These are phyloP conservation scores for Neurospora cerealis DNA, from an alignment of 495 filamentous ascomycete species.

Conservation along the genomic window DNA sequence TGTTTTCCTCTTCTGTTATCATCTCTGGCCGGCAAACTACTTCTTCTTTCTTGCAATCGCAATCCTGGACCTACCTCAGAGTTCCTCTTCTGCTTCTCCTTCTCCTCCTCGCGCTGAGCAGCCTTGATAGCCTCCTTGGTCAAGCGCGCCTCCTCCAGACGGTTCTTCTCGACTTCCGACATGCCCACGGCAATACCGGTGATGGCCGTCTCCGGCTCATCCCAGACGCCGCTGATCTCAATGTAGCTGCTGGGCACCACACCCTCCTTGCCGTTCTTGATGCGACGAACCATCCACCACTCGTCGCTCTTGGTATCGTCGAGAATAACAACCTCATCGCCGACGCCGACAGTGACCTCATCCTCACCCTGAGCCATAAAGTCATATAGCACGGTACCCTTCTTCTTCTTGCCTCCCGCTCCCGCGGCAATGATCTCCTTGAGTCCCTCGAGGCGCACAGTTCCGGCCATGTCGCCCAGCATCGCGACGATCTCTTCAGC, in stretches of 20 bases:
- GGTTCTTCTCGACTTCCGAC: conserved; percentile 73
- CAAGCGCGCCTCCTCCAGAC: conserved; percentile 70
- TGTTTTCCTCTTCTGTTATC: conserved; percentile 53
- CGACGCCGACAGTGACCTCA: conserved; percentile 84
- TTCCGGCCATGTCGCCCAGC: conserved; percentile 83
- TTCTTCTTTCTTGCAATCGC: conserved; percentile 56
- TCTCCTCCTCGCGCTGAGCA: conserved; percentile 44
- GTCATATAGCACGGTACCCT: conserved; percentile 83
- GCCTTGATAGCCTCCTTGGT: conserved; percentile 63
- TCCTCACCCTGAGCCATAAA: conserved; percentile 95
- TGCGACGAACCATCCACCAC: conserved; percentile 91
- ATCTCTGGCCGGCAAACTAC: conserved; percentile 51
- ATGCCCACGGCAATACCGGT: conserved; percentile 53
- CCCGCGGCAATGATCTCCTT: conserved; percentile 78
- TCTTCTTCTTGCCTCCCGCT: conserved; percentile 51
- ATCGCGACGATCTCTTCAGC: conserved; percentile 83
- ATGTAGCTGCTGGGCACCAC: conserved; percentile 97
- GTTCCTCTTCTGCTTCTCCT: conserved; percentile 30
- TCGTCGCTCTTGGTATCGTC: conserved; percentile 90
- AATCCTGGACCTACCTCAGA: conserved; percentile 72
- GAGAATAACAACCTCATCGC: conserved; percentile 83
- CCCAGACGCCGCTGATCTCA: conserved; percentile 61
- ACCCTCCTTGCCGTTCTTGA: conserved; percentile 90
- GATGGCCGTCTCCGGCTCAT: conserved; percentile 29
- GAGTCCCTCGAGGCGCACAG: conserved; percentile 71